Percentiles rank a stretch among this genome's conserved stretches.
phyloP scores from a whole-genome alignment of 768 basidiomycete species.

The Leccinum variicolor region DNA sequence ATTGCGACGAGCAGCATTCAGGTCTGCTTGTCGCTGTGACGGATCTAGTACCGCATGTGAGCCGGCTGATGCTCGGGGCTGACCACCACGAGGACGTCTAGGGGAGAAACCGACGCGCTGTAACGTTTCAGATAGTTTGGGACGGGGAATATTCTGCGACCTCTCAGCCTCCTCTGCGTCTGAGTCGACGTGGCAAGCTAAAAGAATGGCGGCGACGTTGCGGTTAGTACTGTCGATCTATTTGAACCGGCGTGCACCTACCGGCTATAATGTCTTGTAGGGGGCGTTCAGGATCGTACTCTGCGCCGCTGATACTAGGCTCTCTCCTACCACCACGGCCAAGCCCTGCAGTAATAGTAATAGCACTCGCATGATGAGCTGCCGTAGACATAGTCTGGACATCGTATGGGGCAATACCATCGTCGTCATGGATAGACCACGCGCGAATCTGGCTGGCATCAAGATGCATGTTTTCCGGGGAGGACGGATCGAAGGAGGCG shows the following conservation, averaged over 20 bases:
- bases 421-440: slow-evolving; percentile 66
- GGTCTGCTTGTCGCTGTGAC: slow-evolving; percentile 15
- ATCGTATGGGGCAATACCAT: slow-evolving; percentile 63
- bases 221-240: neutral
- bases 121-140: slow-evolving; percentile 69
- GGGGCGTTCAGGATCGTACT: slow-evolving; percentile 84
- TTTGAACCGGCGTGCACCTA: slow-evolving; percentile 21
- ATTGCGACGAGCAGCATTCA: slow-evolving; percentile 15
- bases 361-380: slow-evolving; percentile 85
- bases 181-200: slow-evolving; percentile 46
- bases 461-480: slow-evolving; percentile 53
- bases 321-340: slow-evolving; percentile 49
- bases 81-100: slow-evolving; percentile 60
- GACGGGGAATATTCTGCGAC: slow-evolving; percentile 44
- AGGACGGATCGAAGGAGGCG: slow-evolving; percentile 57
- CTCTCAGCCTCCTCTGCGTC: slow-evolving; percentile 48
- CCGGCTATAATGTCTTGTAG: slow-evolving; percentile 69
- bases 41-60: slow-evolving; percentile 9
- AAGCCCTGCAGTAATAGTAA: slow-evolving; percentile 84
- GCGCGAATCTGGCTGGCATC: slow-evolving; percentile 49
- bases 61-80: slow-evolving; percentile 23
- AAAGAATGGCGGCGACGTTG: slow-evolving; percentile 28
- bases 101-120: slow-evolving; percentile 70
- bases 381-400: slow-evolving; percentile 76
- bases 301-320: slow-evolving; percentile 65